Base-by-base conservation (phyloP, 169 alveolate species). In the Plasmodium gaboni region DNA sequence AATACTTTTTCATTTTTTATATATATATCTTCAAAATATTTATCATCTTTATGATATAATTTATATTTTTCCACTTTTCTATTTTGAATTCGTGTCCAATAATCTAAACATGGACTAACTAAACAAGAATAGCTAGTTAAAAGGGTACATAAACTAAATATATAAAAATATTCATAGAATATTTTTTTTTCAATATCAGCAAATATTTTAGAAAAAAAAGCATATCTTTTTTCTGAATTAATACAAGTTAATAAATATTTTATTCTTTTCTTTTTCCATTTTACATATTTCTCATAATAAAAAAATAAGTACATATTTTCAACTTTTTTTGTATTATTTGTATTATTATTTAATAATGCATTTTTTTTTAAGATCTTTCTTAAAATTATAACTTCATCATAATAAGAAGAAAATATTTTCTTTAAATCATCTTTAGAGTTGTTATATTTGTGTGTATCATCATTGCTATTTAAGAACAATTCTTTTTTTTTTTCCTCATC, bases 241-340 rank as follows among this genome's bases (percentile, higher is more conserved):
- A 61, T 69, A 70, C 92, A 71, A 9, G 68, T 83, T 26, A 70
- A 38, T 17, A 86, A 22, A 64, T 71, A 71, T 28, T 28, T 32
- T 44, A 72, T 70, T 86, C 61, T 86, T 17, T 86, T 61, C 72
- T 74, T 86, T 70, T 86, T 86, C 64, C 92, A 53, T 48, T 71
- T 86, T 57, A 71, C 72, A 71, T 86, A 86, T 46, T 86, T 86
- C 28, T 86, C 92, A 64, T 86, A 86, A 86, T 86, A 70, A 65
- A 70, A 70, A 86, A 86, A 86, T 44, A 86, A 86, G 38, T 86
- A 86, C 76, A 59, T 15, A 24, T 86, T 86, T 86, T 86, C 92
- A 5, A 44, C 22, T 55, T 83, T 83, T 53, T 83, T 83, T n/a
- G 2, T 15, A 38, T 67, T 12, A 17, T 15, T 83, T 61, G 38